A percentile compares a stretch with the other conserved stretches of the same genome.
Evolutionary conservation across 2,329 filamentous ascomycete species (phyloP).

Genomic region (Cercospora zeae-maydis): DNA sequence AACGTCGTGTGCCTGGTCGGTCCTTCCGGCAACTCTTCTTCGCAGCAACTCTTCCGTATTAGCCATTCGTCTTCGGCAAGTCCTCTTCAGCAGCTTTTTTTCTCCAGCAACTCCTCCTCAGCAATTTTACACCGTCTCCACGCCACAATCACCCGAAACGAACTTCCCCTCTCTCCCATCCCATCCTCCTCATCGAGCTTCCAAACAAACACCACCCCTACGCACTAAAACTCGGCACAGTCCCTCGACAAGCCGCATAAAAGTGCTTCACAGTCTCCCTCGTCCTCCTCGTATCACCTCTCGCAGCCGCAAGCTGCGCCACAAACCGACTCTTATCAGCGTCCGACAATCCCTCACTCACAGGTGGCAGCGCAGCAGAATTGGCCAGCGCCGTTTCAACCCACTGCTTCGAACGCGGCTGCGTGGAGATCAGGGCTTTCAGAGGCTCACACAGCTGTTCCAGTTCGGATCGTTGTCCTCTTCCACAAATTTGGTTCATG

Average conservation of each 20-base stretch:
- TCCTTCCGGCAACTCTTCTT: not conserved
- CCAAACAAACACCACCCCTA: not conserved
- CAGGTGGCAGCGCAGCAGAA: constrained; percentile 49
- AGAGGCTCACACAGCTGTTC: constrained; percentile 68
- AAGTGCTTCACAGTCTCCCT: constrained; percentile 68
- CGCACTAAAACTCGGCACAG: constrained; percentile 27
- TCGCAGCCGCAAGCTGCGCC: constrained; percentile 62
- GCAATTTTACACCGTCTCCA: not conserved
- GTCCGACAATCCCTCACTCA: constrained; percentile 54
- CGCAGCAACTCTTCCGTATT: not conserved
- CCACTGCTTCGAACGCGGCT: constrained; percentile 31
- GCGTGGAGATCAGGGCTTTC: constrained; percentile 55
- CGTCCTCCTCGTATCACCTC: constrained; percentile 58
- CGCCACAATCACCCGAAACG: not conserved
- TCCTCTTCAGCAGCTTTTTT: too few species aligned
- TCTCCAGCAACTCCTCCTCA: too few species aligned
- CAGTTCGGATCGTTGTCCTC: constrained; percentile 66
- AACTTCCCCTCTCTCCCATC: not conserved
- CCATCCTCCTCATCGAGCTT: not conserved
- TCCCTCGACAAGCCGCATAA: constrained; percentile 63
- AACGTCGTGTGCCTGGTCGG: not conserved
- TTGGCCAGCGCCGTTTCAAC: constrained; percentile 57
- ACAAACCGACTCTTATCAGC: constrained; percentile 63
- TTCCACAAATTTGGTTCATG: constrained; percentile 64
- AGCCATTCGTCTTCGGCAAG: too few species aligned